Conservation (phyloP, 2,329 filamentous ascomycete genomes). For the Neurospora crassa region DNA sequence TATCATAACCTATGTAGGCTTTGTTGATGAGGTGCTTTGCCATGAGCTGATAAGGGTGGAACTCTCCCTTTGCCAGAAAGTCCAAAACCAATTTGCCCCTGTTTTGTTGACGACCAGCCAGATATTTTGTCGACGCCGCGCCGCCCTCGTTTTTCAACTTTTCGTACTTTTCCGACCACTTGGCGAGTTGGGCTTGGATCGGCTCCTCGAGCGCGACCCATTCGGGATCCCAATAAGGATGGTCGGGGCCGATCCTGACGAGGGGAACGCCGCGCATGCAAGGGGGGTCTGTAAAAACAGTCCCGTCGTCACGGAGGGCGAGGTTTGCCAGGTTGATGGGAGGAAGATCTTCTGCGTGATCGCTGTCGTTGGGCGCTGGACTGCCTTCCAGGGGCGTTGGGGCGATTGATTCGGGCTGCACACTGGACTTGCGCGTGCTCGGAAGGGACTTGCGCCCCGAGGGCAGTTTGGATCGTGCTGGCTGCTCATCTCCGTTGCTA, state of each 20-base stretch:
- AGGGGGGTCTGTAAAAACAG: slow-evolving; percentile 38
- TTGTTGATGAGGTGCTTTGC: slow-evolving; percentile 40
- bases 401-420: slow-evolving; percentile 1
- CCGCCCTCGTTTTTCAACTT: slow-evolving; percentile 23
- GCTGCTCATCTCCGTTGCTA: neutral
- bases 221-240: slow-evolving; percentile 46
- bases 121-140: slow-evolving; percentile 37
- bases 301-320: slow-evolving; percentile 38
- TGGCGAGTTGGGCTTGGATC: slow-evolving; percentile 34
- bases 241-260: slow-evolving; percentile 36
- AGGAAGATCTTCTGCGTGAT: slow-evolving; percentile 9
- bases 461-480: neutral
- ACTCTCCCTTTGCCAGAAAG: slow-evolving; percentile 39
- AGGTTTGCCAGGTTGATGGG: slow-evolving; percentile 39
- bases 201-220: slow-evolving; percentile 38
- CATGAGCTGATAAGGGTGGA: slow-evolving; percentile 48
- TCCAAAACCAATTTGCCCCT: slow-evolving; percentile 42
- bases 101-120: slow-evolving; percentile 47
- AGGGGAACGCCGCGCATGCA: slow-evolving; percentile 44
- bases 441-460: slow-evolving; percentile 11
- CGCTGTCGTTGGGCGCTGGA: slow-evolving; percentile 5
- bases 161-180: slow-evolving; percentile 39
- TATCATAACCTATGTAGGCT: slow-evolving; percentile 42
- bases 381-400: slow-evolving; percentile 8
- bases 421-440: slow-evolving; percentile 4